Percentiles rank a stretch among this genome's conserved stretches.
Conservation (phyloP, 192 early-diverging fungal species). For the Coemansia sp. region DNA sequence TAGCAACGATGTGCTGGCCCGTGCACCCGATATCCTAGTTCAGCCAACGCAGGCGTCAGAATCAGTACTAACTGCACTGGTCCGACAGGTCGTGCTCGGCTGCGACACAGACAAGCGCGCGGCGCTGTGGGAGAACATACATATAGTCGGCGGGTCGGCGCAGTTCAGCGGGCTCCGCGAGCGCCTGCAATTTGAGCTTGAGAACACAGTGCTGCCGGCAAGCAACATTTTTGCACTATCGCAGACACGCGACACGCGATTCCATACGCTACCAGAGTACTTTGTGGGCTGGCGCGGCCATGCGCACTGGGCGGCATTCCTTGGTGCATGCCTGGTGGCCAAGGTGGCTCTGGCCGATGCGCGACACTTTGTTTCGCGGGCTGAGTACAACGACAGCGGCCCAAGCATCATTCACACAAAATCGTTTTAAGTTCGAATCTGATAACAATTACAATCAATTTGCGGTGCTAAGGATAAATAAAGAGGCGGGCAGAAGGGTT, state of each 20-base stretch:
- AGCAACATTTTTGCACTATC: conserved; percentile 85
- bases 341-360: conserved; percentile 76
- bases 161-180: conserved; percentile 54
- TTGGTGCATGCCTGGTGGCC: conserved; percentile 85
- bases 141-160: conserved; percentile 80
- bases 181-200: conserved; percentile 65
- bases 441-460: not conserved
- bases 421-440: conserved; percentile 18
- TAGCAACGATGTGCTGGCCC: conserved; percentile 14
- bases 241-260: conserved; percentile 82
- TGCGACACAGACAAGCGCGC: conserved; percentile 76
- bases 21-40: conserved; percentile 66
- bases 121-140: conserved; percentile 81
- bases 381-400: conserved; percentile 91
- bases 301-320: conserved; percentile 67
- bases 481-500: not conserved
- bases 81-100: conserved; percentile 62
- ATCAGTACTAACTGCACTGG: conserved; percentile 51
- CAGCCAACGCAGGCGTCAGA: conserved; percentile 56
- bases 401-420: conserved; percentile 77
- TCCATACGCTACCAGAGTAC: conserved; percentile 82
- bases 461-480: conserved; percentile 1
- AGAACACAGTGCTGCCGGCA: conserved; percentile 63
- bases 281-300: conserved; percentile 74
- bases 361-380: conserved; percentile 69